Conservation (phyloP, 2,329 filamentous ascomycete species). For the Sarocladium oryzae region DNA sequence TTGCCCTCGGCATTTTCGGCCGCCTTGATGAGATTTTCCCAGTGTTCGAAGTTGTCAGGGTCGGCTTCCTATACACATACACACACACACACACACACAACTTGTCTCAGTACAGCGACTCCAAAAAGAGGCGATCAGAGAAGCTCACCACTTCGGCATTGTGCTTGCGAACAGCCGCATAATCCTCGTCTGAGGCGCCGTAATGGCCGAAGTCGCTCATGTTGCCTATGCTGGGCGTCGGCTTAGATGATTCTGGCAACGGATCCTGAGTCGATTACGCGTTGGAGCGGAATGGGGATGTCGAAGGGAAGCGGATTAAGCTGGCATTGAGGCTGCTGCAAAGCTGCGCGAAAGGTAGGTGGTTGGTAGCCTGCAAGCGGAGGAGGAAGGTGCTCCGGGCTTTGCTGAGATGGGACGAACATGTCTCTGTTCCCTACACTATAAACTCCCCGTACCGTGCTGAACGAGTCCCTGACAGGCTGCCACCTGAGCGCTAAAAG, state of each 20-base stretch:
- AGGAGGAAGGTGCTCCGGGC: background rate
- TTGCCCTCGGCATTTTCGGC: slow-evolving; percentile 85
- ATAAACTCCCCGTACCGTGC: too few relatives aligned
- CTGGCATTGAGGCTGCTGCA: too few relatives aligned
- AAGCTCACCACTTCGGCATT: slow-evolving; percentile 64
- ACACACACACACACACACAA: too few relatives aligned
- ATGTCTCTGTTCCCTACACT: too few relatives aligned
- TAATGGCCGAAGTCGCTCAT: slow-evolving; percentile 69
- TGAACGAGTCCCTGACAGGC: background rate
- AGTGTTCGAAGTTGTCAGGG: slow-evolving; percentile 85
- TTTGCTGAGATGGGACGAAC: background rate
- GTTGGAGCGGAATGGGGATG: too few relatives aligned
- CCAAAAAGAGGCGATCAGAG: slow-evolving; percentile 1
- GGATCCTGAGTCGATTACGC: background rate
- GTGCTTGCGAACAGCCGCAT: slow-evolving; percentile 72
- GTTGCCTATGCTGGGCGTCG: slow-evolving; percentile 15
- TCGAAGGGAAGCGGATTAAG: too few relatives aligned
- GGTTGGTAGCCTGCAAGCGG: slow-evolving; percentile 10
- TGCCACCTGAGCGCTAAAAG: background rate
- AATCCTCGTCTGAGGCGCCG: slow-evolving; percentile 73
- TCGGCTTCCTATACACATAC: slow-evolving; percentile 52
- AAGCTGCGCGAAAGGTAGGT: slow-evolving; percentile 3
- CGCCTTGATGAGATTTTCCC: slow-evolving; percentile 85
- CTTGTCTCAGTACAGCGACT: slow-evolving; percentile 17
- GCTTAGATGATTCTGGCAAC: background rate